phyloP scores from a whole-genome alignment of 768 basidiomycete genomes.

The Naematelia aurantialba region DNA sequence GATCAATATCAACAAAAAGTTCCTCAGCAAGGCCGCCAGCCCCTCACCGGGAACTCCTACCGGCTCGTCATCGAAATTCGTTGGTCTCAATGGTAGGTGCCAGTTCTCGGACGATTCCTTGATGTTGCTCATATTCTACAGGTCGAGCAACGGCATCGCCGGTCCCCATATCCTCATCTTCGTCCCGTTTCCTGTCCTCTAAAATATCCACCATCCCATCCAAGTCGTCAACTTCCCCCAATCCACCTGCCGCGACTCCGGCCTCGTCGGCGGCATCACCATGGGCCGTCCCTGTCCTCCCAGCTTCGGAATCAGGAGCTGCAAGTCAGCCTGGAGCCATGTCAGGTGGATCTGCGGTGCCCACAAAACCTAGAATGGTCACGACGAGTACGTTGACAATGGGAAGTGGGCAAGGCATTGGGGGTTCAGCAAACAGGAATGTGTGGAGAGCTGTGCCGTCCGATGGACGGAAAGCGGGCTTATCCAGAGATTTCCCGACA shows the following conservation, averaged over 20 bases:
- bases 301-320: constrained; percentile 4
- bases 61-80: constrained; percentile 16
- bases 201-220: constrained; percentile 65
- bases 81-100: constrained; percentile 35
- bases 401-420: constrained; percentile 27
- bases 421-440: constrained; percentile 53
- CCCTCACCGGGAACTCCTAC: constrained; percentile 44
- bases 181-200: constrained; percentile 75
- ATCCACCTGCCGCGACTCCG: constrained; percentile 53
- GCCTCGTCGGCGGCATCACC: constrained; percentile 62
- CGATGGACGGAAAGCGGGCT: constrained; percentile 48
- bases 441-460: constrained; percentile 65
- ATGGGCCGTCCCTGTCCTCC: constrained; percentile 58
- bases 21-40: constrained; percentile 80
- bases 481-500: constrained; percentile 80
- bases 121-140: constrained; percentile 12
- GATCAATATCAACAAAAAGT: constrained; percentile 93
- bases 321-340: constrained; percentile 38
- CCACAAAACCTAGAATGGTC: constrained; percentile 2
- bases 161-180: constrained; percentile 37
- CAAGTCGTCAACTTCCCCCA: constrained; percentile 46
- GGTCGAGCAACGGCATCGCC: constrained; percentile 41
- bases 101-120: constrained; percentile 51
- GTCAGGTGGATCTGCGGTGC: constrained; percentile 27
- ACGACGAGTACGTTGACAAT: constrained; percentile 14